Evolutionary conservation across 2,329 filamentous ascomycete species (phyloP).

Genomic region (Aspergillus tamarii): DNA sequence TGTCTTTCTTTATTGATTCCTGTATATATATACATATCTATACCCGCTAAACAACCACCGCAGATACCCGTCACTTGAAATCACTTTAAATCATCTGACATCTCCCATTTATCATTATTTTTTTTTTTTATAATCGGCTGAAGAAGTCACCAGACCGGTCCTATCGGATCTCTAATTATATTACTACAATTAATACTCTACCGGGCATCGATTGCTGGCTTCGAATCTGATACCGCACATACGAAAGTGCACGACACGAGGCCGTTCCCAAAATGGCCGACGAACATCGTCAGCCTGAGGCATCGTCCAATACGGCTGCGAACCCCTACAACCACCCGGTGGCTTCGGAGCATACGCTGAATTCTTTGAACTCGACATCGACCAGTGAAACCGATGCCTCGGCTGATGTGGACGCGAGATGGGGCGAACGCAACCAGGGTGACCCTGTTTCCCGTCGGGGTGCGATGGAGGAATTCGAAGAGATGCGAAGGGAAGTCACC

Average conservation of each 20-base stretch:
- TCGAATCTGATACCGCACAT: neutral
- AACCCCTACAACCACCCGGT: slow-evolving; percentile 6
- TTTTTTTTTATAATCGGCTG: neutral
- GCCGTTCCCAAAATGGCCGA: slow-evolving; percentile 13
- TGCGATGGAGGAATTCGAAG: slow-evolving; percentile 64
- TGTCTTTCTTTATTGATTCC: neutral
- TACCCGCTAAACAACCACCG: neutral
- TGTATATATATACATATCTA: slow-evolving; percentile 15
- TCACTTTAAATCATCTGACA: neutral
- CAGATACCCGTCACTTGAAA: slow-evolving; percentile 7
- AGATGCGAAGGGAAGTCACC: slow-evolving; percentile 59
- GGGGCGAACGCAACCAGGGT: slow-evolving; percentile 65
- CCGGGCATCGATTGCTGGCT: neutral
- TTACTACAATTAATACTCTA: neutral
- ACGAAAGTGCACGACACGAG: neutral
- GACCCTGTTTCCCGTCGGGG: slow-evolving; percentile 55
- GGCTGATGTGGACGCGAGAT: slow-evolving; percentile 58
- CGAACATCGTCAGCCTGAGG: slow-evolving; percentile 15
- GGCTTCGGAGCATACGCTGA: slow-evolving; percentile 18
- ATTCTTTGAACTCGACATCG: slow-evolving; percentile 12
- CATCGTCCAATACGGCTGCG: slow-evolving; percentile 12
- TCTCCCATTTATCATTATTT: no score
- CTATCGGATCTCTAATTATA: neutral
- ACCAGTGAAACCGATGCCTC: slow-evolving; percentile 23
- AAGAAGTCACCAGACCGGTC: neutral